Evolutionary conservation across 257 asterid genomes (phyloP).

Genomic region (Gentiana dahurica): DNA sequence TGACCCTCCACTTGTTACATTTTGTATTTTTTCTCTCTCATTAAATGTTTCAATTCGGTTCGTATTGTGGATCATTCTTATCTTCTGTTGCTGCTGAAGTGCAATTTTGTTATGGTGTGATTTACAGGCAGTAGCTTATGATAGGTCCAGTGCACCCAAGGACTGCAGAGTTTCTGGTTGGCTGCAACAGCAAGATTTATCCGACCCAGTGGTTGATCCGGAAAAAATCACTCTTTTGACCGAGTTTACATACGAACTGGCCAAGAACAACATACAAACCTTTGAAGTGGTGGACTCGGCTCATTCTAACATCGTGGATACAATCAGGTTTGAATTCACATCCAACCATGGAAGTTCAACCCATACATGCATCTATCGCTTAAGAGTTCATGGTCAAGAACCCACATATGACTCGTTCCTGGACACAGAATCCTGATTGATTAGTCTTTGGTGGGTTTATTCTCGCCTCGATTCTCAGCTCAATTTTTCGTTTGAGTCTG

Average conservation of each 20-base stretch:
- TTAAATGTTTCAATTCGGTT: not conserved
- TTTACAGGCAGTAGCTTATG: slow-evolving; percentile 81
- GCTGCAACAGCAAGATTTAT: slow-evolving; percentile 30
- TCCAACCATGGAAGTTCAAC: slow-evolving; percentile 74
- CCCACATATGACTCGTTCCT: slow-evolving; percentile 28
- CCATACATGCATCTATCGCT: slow-evolving; percentile 81
- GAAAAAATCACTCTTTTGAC: slow-evolving; percentile 41
- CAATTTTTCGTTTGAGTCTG: too few species aligned
- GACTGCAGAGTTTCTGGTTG: slow-evolving; percentile 80
- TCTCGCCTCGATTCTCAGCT: not conserved
- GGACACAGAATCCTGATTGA: slow-evolving; percentile 28
- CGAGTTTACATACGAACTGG: slow-evolving; percentile 69
- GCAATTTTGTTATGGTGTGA: slow-evolving; percentile 5
- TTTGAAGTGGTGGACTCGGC: slow-evolving; percentile 41
- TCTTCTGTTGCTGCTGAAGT: slow-evolving; percentile 1
- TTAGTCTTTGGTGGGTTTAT: slow-evolving; percentile 8
- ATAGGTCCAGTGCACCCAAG: slow-evolving; percentile 94
- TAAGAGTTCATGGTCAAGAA: slow-evolving; percentile 80
- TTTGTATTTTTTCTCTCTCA: too few species aligned
- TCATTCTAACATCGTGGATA: slow-evolving; percentile 37
- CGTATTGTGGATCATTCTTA: not conserved
- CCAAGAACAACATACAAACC: slow-evolving; percentile 71
- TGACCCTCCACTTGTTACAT: too few species aligned
- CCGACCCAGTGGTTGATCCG: slow-evolving; percentile 16
- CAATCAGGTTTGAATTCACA: slow-evolving; percentile 58